phyloP scores from a whole-genome alignment of 768 basidiomycete genomes.

The Tylopilus cervinicoccineus region DNA sequence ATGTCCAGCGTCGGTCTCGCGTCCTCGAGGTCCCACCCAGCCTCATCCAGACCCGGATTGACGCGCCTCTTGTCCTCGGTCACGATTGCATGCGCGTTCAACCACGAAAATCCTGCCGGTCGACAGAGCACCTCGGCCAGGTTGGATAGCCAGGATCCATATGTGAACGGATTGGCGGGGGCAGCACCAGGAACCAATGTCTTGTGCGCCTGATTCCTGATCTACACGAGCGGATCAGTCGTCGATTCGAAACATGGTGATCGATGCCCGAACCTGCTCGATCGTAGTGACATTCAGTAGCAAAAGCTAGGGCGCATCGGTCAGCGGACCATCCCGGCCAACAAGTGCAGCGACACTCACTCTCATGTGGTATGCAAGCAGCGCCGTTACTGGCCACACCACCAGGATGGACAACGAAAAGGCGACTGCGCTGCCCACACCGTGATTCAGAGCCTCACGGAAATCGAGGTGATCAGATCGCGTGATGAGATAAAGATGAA shows the following conservation, averaged over 20 bases:
- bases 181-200: slow-evolving; percentile 57
- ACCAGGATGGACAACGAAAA: slow-evolving; percentile 70
- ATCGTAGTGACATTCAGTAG: slow-evolving; percentile 92
- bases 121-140: slow-evolving; percentile 73
- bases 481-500: slow-evolving; percentile 74
- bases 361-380: slow-evolving; percentile 81
- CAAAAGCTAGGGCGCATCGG: slow-evolving; percentile 49
- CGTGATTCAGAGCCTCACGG: slow-evolving; percentile 41
- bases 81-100: slow-evolving; percentile 55
- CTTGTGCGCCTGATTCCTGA: slow-evolving; percentile 82
- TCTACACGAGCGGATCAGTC: slow-evolving; percentile 40
- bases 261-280: slow-evolving; percentile 66
- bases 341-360: slow-evolving; percentile 41
- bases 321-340: not conserved
- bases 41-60: slow-evolving; percentile 60
- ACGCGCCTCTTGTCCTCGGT: slow-evolving; percentile 70
- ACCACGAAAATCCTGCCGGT: slow-evolving; percentile 77
- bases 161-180: slow-evolving; percentile 85
- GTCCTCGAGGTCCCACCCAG: slow-evolving; percentile 24
- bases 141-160: slow-evolving; percentile 73
- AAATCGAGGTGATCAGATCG: slow-evolving; percentile 47
- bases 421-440: slow-evolving; percentile 75
- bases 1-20: slow-evolving; percentile 9
- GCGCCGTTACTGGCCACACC: slow-evolving; percentile 78
- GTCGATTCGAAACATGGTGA: slow-evolving; percentile 3